Conservation (phyloP, 306 rosid species). For the Citrullus amarus region DNA sequence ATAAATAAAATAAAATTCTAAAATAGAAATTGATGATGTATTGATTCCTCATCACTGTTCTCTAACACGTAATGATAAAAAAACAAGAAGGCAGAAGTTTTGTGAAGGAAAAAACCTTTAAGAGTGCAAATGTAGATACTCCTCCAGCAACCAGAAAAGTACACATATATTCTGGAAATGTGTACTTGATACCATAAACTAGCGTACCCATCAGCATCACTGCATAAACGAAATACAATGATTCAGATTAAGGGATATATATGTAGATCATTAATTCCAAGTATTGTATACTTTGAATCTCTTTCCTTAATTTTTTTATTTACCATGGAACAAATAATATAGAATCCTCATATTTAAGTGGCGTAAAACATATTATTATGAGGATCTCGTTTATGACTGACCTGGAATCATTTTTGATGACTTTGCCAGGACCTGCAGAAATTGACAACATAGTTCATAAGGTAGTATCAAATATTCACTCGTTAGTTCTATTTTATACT, state of each 20-base stretch:
- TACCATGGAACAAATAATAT: neutral
- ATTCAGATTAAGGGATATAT: neutral
- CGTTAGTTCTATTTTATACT: neutral
- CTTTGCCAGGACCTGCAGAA: constrained; percentile 86
- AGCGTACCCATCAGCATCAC: constrained; percentile 97
- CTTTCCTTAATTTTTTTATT: neutral
- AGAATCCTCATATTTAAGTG: neutral
- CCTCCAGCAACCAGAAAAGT: constrained; percentile 97
- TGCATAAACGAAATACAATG: constrained; percentile 26
- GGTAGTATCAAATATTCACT: neutral
- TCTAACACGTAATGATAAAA: neutral
- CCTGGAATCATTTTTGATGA: constrained; percentile 99
- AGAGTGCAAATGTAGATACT: constrained; percentile 76
- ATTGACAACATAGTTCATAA: constrained; percentile 4
- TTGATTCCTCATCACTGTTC: constrained; percentile 2
- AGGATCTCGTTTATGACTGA: constrained; percentile 18
- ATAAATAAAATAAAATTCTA: neutral
- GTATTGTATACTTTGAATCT: neutral
- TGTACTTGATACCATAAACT: constrained; percentile 67
- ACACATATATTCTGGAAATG: constrained; percentile 73
- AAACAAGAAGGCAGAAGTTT: neutral
- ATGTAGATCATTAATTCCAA: neutral
- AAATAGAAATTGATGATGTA: neutral
- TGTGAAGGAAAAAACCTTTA: constrained; percentile 43
- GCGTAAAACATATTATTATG: neutral